Base-by-base conservation (phyloP, 768 basidiomycete genomes). In the Amanita phalloides region DNA sequence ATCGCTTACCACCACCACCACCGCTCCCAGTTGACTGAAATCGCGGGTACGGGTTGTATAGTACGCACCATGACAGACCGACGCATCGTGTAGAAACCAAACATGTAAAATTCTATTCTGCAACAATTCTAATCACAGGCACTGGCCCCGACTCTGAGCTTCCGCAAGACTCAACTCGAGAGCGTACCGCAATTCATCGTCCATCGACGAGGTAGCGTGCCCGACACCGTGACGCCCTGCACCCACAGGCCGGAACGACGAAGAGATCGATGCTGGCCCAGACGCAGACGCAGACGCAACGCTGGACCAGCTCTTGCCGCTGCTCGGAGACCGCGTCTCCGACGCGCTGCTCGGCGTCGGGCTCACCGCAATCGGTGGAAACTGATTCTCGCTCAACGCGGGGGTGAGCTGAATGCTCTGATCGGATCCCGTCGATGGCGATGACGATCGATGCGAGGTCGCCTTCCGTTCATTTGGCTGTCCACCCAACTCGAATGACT, bases 41-140 rank as follows among this genome's bases (percentile, higher is more conserved):
- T 86, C 11, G 92, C 92, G 10, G 94, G 95, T 13, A 90, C 87
- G 2, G 95, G 93, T 2, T 95, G 90, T 65, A 98, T 97, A 65
- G 92, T 96, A 56, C 76, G 93, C 63, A 74, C 76, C n/a, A 78
- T 79, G 77, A 79, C 78, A 36, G 78, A 79, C 61, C 71, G 76
- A 56, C 69, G 77, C 56, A 72, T 69, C 54, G 76, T 78, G 53
- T 76, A 67, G 35, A 45, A 45, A 28, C 3, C 23, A 20, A 1
- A n/a, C 7, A 20, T 7, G 20, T 8, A 39, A n/a, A 20, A 30
- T 26, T 44, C 26, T 44, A 44, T 37, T 48, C 21, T 13, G 36
- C 17, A 26, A 20, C 21, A 49, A 7, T 4, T 17, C 14, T 17
- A 30, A 30, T 30, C 30, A 28, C 26, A 28, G 6, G 4, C 26